Base-by-base conservation (phyloP, 306 rosid species). In the Lotus japonicus region DNA sequence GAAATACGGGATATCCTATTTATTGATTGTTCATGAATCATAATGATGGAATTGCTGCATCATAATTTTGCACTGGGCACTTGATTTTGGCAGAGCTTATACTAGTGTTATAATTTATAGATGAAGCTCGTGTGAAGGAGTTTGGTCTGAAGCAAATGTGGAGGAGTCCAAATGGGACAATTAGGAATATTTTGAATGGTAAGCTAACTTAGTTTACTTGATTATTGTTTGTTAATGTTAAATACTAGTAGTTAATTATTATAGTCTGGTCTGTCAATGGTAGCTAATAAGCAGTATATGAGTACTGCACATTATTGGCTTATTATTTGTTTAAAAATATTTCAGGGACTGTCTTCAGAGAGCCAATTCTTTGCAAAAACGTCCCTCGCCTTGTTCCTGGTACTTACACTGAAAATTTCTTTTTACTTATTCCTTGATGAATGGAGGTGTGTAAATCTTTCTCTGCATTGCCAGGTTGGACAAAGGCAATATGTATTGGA, bases 111-210 rank as follows among this genome's bases (percentile, higher is more conserved):
- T 77, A 48, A 49, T 79, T 74, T 55, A 58, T 95, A 94, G 99
- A 94, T 78, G 97, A 90, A 63, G 97, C 79, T 74, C 97, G 99
- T 44, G 79, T 94, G 66, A 81, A 76, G 88, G 99, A 94, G 80
- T 94, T 94, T 74, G 77, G 15, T 76, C 82, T 94, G 86, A 94
- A 87, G 89, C 70, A 73, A 2, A 94, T 94, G 99, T 94, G 99
- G 99, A 94, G 57, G 88, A 94, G 99, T 85, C 99, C 99, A 71
- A 94, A 90, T 74, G 99, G 99, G 56, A 90, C 97, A 36, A 94
- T 94, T 66, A 85, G 99, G 90, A 94, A 94, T 74, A 94, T 94
- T 78, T 79, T 94, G 88, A 90, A 94, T 68, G 99, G 99, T 90
- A 74, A 67, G 71, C 48, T 48, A 56, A 67, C 59, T 48, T 67